Percentiles rank a stretch among this genome's conserved stretches.
These are phyloP conservation scores for Platanthera guangdongensis DNA, from an alignment of 106 monocot species.

Conservation along the genomic window DNA sequence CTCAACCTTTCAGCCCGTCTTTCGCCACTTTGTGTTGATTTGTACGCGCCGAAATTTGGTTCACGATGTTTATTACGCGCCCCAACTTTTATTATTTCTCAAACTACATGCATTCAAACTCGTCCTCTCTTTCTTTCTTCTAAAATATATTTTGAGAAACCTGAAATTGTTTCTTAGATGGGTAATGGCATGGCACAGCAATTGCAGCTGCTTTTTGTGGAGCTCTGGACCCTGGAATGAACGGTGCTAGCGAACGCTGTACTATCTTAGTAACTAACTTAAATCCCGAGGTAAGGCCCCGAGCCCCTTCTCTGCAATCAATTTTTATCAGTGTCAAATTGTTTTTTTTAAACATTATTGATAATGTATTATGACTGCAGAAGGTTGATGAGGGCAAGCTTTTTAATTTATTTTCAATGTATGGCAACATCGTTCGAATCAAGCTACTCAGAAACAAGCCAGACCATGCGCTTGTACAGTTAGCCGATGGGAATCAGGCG, in stretches of 20 bases:
- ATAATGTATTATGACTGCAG: conserved; percentile 12
- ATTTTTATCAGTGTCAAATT: neutral
- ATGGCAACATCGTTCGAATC: conserved; percentile 55
- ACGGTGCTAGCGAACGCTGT: conserved; percentile 68
- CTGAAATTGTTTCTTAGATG: conserved; percentile 36
- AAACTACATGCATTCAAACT: neutral
- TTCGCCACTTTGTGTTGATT: neutral
- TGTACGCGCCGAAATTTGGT: neutral
- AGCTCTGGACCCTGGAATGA: conserved; percentile 69
- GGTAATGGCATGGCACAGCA: conserved; percentile 38
- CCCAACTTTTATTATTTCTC: neutral
- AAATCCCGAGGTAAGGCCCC: conserved; percentile 59
- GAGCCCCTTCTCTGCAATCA: neutral
- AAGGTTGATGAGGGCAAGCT: conserved; percentile 54
- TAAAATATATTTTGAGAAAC: conserved; percentile 7
- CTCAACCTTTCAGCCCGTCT: neutral
- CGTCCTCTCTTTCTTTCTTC: neutral
- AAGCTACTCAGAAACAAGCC: conserved; percentile 53
- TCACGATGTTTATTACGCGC: neutral
- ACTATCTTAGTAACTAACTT: conserved; percentile 80
- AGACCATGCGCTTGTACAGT: conserved; percentile 62
- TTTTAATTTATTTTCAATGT: conserved; percentile 54
- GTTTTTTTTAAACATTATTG: neutral
- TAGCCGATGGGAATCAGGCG: conserved; percentile 61
- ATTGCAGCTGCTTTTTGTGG: conserved; percentile 61